A percentile compares a stretch with the other conserved stretches of the same genome.
Evolutionary conservation across 2,329 filamentous ascomycete genomes (phyloP).

Genomic region (Gyromitra esculenta): DNA sequence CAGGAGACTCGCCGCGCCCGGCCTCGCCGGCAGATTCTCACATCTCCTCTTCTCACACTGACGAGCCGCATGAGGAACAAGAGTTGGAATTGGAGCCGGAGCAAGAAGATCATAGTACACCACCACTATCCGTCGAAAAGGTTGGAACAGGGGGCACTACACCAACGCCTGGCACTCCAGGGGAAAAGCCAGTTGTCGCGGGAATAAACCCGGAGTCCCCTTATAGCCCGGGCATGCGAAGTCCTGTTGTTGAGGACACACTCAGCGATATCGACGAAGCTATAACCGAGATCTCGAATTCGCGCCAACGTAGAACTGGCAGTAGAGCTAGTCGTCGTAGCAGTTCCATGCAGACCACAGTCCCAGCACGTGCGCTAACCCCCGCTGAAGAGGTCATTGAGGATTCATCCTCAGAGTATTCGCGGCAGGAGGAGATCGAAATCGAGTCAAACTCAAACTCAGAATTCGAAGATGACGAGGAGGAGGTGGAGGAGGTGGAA

Average conservation of each 20-base stretch:
- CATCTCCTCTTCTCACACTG: conserved; percentile 44
- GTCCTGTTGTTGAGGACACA: conserved; percentile 90
- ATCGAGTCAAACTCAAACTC: conserved; percentile 77
- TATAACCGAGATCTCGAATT: conserved; percentile 77
- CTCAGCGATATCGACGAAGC: conserved; percentile 97
- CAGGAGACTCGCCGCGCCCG: conserved; percentile 29
- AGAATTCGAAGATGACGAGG: conserved; percentile 88
- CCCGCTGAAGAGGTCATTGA: conserved; percentile 53
- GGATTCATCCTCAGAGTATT: conserved; percentile 58
- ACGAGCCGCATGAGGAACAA: conserved; percentile 39
- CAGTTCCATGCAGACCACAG: conserved; percentile 35
- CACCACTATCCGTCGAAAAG: conserved; percentile 53
- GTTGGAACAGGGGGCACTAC: conserved; percentile 32
- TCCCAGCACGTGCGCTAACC: conserved; percentile 33
- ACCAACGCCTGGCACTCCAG: conserved; percentile 34
- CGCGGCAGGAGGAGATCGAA: conserved; percentile 50
- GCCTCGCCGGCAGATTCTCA: conserved; percentile 47
- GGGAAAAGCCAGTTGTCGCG: conserved; percentile 19
- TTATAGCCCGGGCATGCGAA: conserved; percentile 59
- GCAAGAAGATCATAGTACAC: conserved; percentile 35
- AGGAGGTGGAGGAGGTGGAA: conserved; percentile 75
- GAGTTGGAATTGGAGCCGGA: background rate
- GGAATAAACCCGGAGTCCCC: conserved; percentile 24
- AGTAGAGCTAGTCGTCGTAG: conserved; percentile 47
- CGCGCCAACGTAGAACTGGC: conserved; percentile 43